Base-by-base conservation (phyloP, 345 rosid species). In the Moricandia arvensis region DNA sequence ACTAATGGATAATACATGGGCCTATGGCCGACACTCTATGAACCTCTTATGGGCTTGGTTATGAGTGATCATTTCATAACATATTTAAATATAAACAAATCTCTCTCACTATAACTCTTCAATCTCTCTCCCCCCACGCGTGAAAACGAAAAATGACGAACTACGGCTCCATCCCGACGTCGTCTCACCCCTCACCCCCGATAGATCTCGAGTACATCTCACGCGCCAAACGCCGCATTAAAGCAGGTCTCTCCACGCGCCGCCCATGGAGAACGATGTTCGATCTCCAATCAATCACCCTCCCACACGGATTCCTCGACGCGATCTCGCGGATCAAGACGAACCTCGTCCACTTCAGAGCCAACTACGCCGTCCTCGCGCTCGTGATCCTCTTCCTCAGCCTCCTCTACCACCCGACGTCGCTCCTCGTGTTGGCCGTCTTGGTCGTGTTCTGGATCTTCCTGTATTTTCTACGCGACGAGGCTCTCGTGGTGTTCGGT, bases 121-220 rank as follows among this genome's bases (percentile, higher is more conserved):
- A 30, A 30, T 4, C 49, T 12, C 15, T 43, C 80, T 6, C 24
- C 18, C 63, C 10, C 6, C 2, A 67, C 71, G 31, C 30, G 37
- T 31, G 29, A 33, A 53, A 17, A 7, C n/a, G n/a, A n/a, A 16
- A 49, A 24, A 91, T 89, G 97, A 80, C 97, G 26, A 79, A 60
- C 34, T 93, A 93, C 86, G 96, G 98, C 72, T 68, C 97, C 26
- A 93, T 93, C 70, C 97, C 96, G 12, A 83, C 93, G 72, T 86
- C 93, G 24, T 71, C 98, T 10, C 69, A 89, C 4, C 66, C 91
- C 16, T 75, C 71, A 0, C 59, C 74, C 59, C 38, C 78, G 2
- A 33, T 73, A 4, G 87, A 83, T 66, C 83, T 82, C 24, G 88
- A 86, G 24, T 91, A 71, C 86, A 72, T 93, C 37, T 85, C 94